Evolutionary conservation across 139 green algal genomes (phyloP).

Genomic region (Tetratostichococcus sp.): DNA sequence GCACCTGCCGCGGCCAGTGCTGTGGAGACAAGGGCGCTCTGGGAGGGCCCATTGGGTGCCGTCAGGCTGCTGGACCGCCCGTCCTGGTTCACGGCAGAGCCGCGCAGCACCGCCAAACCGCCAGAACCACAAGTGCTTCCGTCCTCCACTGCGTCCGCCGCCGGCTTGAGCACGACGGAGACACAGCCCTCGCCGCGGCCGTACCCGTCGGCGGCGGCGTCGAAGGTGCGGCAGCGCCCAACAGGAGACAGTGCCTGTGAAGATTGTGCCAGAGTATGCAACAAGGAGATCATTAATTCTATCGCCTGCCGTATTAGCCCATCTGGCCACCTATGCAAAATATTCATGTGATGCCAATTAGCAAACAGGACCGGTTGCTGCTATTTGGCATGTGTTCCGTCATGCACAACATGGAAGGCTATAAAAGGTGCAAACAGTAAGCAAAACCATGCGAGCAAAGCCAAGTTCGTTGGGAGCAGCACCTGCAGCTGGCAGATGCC

Average conservation of each 20-base stretch:
- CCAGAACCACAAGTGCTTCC: too few relatives aligned
- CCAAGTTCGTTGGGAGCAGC: too few relatives aligned
- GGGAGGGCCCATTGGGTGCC: slow-evolving; percentile 50
- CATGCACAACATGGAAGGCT: too few relatives aligned
- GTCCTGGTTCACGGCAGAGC: slow-evolving; percentile 48
- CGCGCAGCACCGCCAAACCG: slow-evolving; percentile 17
- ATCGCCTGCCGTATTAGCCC: too few relatives aligned
- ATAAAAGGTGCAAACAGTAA: too few relatives aligned
- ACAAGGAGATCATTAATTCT: too few relatives aligned
- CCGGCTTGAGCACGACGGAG: slow-evolving; percentile 8
- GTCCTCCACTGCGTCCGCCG: neutral
- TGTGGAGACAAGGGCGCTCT: slow-evolving; percentile 31
- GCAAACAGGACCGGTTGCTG: too few relatives aligned
- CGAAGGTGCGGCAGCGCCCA: slow-evolving; percentile 51
- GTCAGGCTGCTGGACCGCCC: slow-evolving; percentile 48
- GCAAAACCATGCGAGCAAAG: too few relatives aligned
- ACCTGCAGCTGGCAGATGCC: slow-evolving; percentile 28
- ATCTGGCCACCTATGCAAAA: too few relatives aligned
- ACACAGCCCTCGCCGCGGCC: slow-evolving; percentile 39
- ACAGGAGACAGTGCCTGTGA: slow-evolving; percentile 8
- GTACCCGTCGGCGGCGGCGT: slow-evolving; percentile 46
- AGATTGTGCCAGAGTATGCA: neutral
- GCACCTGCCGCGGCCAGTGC: slow-evolving; percentile 22
- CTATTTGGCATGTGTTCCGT: too few relatives aligned
- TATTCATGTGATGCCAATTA: too few relatives aligned